Conservation (phyloP, 2,329 filamentous ascomycete genomes). For the Aspergillus thermomutatus region DNA sequence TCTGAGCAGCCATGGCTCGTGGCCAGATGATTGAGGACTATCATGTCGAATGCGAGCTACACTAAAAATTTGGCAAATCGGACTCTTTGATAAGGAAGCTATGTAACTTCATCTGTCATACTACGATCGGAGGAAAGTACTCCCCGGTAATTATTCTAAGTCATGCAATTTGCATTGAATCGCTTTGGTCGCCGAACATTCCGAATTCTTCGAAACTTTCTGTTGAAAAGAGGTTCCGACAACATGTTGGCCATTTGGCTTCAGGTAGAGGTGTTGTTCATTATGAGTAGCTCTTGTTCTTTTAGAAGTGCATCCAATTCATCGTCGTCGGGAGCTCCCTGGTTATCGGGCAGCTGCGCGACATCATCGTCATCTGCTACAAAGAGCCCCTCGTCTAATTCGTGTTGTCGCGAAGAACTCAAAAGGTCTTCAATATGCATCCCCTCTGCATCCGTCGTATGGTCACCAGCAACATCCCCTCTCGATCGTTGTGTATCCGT, state of each 20-base stretch:
- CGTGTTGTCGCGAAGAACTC: background rate
- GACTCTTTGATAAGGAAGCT: background rate
- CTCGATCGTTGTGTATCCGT: background rate
- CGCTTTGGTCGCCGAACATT: too few species aligned
- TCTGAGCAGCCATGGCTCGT: background rate
- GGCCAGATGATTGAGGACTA: background rate
- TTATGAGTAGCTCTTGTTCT: conserved; percentile 37
- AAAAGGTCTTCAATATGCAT: background rate
- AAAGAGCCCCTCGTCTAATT: conserved; percentile 23
- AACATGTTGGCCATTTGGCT: background rate
- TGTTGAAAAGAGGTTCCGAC: background rate
- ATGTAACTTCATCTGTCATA: background rate
- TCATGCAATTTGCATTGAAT: background rate
- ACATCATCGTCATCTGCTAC: conserved; percentile 27
- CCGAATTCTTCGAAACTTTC: background rate
- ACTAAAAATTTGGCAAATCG: background rate
- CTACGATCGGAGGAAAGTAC: background rate
- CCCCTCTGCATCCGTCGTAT: background rate
- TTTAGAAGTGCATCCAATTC: conserved; percentile 54
- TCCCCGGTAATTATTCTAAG: background rate
- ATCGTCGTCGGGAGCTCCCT: conserved; percentile 36
- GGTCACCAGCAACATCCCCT: background rate
- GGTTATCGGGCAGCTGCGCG: conserved; percentile 1
- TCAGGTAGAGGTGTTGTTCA: conserved; percentile 20
- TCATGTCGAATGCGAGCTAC: background rate